Base-by-base conservation (phyloP, 2,329 filamentous ascomycete species). In the Pestalotiopsis sp. region DNA sequence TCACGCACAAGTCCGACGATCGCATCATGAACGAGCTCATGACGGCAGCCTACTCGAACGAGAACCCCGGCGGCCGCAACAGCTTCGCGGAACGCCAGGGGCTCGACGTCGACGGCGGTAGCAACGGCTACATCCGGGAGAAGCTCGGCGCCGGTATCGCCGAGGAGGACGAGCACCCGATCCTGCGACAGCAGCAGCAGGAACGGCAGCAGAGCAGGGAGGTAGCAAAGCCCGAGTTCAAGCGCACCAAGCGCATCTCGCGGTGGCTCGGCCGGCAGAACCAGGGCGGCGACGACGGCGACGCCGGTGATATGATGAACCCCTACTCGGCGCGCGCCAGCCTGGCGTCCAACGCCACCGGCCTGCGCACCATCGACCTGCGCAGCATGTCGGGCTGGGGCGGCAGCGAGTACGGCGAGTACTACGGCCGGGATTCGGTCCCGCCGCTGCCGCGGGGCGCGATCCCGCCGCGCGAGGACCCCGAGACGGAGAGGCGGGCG, bases 1-100 rank as follows among this genome's bases (percentile, higher is more conserved):
- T 60, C 39, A 63, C 66, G 25, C 66, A 67, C 39, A 67, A 67
- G 58, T 68, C 69, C 3, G 63, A 70, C 56, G 60, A 64, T 17
- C 57, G 69, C 25, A 64, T 64, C 25, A 60, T 70, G 63, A 58
- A 68, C 14, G 61, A 67, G 4, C 45, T 70, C 56, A 70, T 70
- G 63, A 27, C 17, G 12, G 52, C 49, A 4, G 66, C 41, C 0
- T 70, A 70, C 27, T 65, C 56, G 7, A 58, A 38, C 7, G 66
- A 67, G 66, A 67, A 61, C 31, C 17, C 17, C 45, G 66, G 66
- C 20, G 57, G 23, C 11, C 63, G 49, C 17, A 38, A 57, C 57
- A 45, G 65, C 41, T 31, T 41, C 31, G 1, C 11, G 7, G 36
- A 65, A 6, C 60, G 64, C 11, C 27, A 41, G 1, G 11, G 20